phyloP scores from a whole-genome alignment of 495 filamentous ascomycete species.

The Aspergillus haitiensis region DNA sequence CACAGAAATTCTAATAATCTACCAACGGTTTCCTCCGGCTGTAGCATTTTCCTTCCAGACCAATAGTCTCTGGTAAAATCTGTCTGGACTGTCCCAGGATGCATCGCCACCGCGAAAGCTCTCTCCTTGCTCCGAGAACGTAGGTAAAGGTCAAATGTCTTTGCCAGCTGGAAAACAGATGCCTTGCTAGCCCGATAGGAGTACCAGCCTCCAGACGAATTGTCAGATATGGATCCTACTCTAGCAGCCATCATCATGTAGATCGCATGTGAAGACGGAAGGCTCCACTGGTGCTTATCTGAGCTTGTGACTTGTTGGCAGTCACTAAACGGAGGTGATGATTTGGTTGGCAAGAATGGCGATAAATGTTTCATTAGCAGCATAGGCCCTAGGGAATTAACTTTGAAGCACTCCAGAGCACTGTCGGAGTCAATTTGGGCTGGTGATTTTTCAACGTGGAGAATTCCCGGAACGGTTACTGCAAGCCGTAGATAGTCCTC shows the following conservation, averaged over 20 bases:
- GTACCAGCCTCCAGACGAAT: slow-evolving; percentile 71
- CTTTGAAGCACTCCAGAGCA: slow-evolving; percentile 61
- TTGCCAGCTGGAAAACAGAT: slow-evolving; percentile 66
- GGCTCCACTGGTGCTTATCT: slow-evolving; percentile 9
- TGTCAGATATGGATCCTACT: slow-evolving; percentile 72
- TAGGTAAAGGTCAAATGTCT: slow-evolving; percentile 72
- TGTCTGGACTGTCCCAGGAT: slow-evolving; percentile 82
- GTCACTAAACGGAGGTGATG: slow-evolving; percentile 26
- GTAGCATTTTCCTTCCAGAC: slow-evolving; percentile 60
- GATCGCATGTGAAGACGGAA: slow-evolving; percentile 50
- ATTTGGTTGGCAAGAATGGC: slow-evolving; percentile 61
- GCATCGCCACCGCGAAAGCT: slow-evolving; percentile 67
- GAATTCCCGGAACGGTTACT: slow-evolving; percentile 68
- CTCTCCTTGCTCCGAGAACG: slow-evolving; percentile 51
- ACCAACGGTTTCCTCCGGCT: slow-evolving; percentile 59
- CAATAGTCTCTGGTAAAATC: slow-evolving; percentile 72
- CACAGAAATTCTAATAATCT: slow-evolving; percentile 55
- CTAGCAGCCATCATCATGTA: slow-evolving; percentile 73
- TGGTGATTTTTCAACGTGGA: slow-evolving; percentile 73
- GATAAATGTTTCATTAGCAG: slow-evolving; percentile 74
- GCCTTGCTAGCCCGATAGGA: slow-evolving; percentile 74
- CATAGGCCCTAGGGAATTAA: slow-evolving; percentile 72
- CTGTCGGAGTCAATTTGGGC: slow-evolving; percentile 55
- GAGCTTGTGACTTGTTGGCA: background rate
- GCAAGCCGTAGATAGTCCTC: slow-evolving; percentile 64